These are phyloP conservation scores for Cryptosporidium baileyi DNA, from an alignment of 169 alveolate species.

Conservation along the genomic window DNA sequence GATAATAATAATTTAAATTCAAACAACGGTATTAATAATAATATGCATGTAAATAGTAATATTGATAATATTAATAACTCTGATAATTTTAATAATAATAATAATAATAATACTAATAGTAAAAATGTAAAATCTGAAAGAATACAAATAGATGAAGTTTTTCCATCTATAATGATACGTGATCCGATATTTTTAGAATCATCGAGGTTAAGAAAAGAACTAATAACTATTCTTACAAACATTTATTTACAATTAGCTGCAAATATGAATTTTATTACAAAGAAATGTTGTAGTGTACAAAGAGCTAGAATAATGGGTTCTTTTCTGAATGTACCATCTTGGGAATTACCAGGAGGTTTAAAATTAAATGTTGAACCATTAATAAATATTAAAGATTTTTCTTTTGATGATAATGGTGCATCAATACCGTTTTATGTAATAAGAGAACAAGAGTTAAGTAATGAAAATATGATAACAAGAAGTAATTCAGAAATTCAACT, in stretches of 20 bases:
- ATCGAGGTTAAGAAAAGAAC: constrained; percentile 11
- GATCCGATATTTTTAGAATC: constrained; percentile 63
- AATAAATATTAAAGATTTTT: not conserved
- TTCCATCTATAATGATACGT: not conserved
- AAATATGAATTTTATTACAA: constrained; percentile 49
- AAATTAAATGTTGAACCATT: constrained; percentile 59
- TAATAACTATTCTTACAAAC: constrained; percentile 15
- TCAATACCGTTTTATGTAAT: constrained; percentile 52
- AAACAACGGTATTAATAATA: too few relatives aligned
- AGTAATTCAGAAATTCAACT: constrained; percentile 27
- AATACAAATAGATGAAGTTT: constrained; percentile 35
- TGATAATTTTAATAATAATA: not conserved
- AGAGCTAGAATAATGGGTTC: constrained; percentile 52
- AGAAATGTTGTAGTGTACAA: constrained; percentile 47
- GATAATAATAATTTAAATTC: not conserved
- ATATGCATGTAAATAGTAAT: too few relatives aligned
- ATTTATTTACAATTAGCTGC: constrained; percentile 58
- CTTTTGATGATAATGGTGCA: constrained; percentile 55
- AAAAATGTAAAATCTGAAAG: not conserved
- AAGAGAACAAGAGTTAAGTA: constrained; percentile 3
- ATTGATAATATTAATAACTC: too few relatives aligned
- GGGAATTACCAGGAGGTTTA: constrained; percentile 53
- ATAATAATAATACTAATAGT: not conserved
- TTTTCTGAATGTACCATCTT: not conserved
- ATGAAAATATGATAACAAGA: constrained; percentile 7